Evolutionary conservation across 1,284 basidiomycete genomes (phyloP), one percentile per base, ranked within the genome.

Genomic region (Pseudozyma thailandica): DNA sequence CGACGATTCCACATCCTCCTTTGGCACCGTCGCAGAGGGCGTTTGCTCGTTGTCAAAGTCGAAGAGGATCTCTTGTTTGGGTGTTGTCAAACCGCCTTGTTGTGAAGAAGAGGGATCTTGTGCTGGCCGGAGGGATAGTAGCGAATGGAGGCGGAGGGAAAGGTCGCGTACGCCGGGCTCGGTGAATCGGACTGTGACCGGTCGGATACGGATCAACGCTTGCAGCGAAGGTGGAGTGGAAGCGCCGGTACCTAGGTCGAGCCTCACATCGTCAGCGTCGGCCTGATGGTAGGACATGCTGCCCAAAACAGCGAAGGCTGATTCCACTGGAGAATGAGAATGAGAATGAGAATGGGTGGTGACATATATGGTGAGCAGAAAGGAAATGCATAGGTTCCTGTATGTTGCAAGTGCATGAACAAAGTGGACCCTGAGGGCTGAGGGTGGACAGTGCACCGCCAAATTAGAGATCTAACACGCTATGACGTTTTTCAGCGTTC

Each of bases 151-250:
- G 7, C 31, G 18, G 10, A 73, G 47, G 1, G 48, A 23, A 6
- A 68, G 43, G 25, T 69, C 64, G 27, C 37, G 42, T 1, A 72
- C 50, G 15, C 59, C 70, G 6, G 70, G 56, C 33, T 72, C 70
- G 30, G 70, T 68, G 48, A 72, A 72, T 10, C 70, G 57, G 25
- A 72, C 37, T 18, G 55, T 69, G 30, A 63, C 28, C 21, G 59
- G 70, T n/a, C 64, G 50, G 6, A 72, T 20, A 9, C 62, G 52
- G 9, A 72, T 18, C 25, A 25, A 10, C 0, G 60, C 56, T 7
- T 52, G 50, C 7, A 58, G 30, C 0, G 44, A 3, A 5, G 35
- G 1, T 26, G 18, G 26, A 16, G 38, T 23, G 5, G 63, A 55
- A 1, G 56, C 39, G n/a, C 52, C 57, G n/a, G 27, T 18, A 31